Base-by-base conservation (phyloP, 371 early-diverging fungal genomes). In the Haplosporangium sp. region DNA sequence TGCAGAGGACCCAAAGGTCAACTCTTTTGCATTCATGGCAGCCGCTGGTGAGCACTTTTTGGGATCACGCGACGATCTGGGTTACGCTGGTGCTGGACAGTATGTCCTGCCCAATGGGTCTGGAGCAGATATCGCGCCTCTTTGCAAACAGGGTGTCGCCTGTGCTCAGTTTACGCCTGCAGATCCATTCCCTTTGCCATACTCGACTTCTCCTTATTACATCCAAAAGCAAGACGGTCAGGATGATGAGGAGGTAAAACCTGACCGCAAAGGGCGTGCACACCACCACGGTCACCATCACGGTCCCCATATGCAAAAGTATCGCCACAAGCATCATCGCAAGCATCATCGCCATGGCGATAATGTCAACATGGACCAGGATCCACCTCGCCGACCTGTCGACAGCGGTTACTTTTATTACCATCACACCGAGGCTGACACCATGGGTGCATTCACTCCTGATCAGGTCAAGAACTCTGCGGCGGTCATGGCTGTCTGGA, bases 401-500 rank as follows among this genome's bases (percentile, higher is more conserved):
- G 73, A 67, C 18, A 53, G 42, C 37, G 81, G 83, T 1, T 83
- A 85, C 57, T 86, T 84, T 74, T 82, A 83, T 38, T 74, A 82
- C 64, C 85, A 86, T 61, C 85, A 85, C 52, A 83, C 86, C 7
- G 69, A 61, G 52, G 87, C 82, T 55, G 86, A 85, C 45, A 71
- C 83, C 53, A 67, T 87, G 64, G 81, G 82, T 41, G 77, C 76
- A 7, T 81, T 87, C 55, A 84, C 85, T 43, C 80, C 82, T 29
- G 77, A 84, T 56, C 84, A 87, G 59, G 75, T 86, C 54, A 82
- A 84, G 53, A 74, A 77, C 42, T 84, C 83, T 43, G 82, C 86
- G n/a, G 86, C 86, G 4, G 82, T 82, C 13, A 76, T 86, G 60
- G 87, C 87, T 13, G 73, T 82, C 36, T 87, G 85, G 85, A 77